Conservation (phyloP, 129 eudicot genomes). For the Flaveria sonorensis region DNA sequence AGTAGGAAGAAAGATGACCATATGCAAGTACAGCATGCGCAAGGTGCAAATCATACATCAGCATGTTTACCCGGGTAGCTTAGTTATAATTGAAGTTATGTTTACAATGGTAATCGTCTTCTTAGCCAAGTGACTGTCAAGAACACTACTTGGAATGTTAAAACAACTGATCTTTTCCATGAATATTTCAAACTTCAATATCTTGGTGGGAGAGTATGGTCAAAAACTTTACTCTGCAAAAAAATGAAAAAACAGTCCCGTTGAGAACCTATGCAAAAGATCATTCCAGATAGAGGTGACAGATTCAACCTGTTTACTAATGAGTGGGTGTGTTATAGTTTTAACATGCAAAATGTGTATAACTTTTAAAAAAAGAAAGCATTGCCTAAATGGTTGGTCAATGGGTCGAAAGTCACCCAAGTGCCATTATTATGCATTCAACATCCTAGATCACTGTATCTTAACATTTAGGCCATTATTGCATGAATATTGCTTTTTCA, state of each 20-base stretch:
- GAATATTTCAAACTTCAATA: background rate
- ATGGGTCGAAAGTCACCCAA: background rate
- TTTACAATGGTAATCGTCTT: background rate
- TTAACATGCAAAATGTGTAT: background rate
- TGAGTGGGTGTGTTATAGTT: background rate
- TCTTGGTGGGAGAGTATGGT: background rate
- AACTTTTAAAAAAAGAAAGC: background rate
- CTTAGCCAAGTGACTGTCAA: background rate
- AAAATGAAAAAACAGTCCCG: background rate
- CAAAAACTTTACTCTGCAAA: conserved; percentile 3
- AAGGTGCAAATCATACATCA: background rate
- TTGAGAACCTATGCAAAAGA: background rate
- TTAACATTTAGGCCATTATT: background rate
- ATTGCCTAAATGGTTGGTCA: background rate
- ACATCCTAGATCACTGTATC: background rate
- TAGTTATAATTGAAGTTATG: background rate
- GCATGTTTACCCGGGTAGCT: background rate
- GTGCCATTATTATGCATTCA: background rate
- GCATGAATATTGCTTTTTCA: background rate
- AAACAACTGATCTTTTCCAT: background rate
- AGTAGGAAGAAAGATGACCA: background rate
- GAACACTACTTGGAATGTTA: background rate
- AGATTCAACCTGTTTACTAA: background rate
- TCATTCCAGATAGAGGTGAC: background rate
- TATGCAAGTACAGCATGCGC: background rate